phyloP scores from a whole-genome alignment of 2,329 filamentous ascomycete genomes.

The Colletotrichum godetiae region DNA sequence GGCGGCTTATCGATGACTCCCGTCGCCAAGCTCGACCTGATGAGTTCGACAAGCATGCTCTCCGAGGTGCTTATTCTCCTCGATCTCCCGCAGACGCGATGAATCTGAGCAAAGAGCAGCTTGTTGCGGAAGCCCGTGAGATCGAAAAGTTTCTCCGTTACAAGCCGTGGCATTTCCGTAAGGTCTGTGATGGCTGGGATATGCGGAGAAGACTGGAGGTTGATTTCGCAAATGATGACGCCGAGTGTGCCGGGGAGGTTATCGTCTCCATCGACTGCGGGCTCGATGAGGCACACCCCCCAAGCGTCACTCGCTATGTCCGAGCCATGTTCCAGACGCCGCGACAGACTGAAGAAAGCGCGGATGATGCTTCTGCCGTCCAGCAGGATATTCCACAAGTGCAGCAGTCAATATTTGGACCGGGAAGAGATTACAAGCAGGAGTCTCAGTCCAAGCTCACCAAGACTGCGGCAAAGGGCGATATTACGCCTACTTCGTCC shows the following conservation, averaged over 20 bases:
- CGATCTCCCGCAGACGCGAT: slow-evolving; percentile 80
- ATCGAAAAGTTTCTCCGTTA: slow-evolving; percentile 81
- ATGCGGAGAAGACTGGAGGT: slow-evolving; percentile 89
- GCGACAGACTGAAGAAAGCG: not conserved
- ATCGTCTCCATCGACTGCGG: slow-evolving; percentile 82
- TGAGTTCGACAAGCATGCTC: slow-evolving; percentile 74
- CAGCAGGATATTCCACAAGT: not conserved
- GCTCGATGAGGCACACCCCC: slow-evolving; percentile 65
- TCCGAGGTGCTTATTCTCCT: slow-evolving; percentile 83
- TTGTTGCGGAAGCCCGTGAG: slow-evolving; percentile 81
- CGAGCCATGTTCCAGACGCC: slow-evolving; percentile 42
- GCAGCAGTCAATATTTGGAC: slow-evolving; percentile 44
- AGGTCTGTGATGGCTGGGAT: slow-evolving; percentile 86
- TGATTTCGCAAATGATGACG: slow-evolving; percentile 87
- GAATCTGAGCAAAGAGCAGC: slow-evolving; percentile 76
- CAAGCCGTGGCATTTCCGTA: slow-evolving; percentile 82
- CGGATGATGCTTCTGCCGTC: not conserved
- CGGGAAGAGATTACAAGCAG: not conserved
- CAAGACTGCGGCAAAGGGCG: not conserved
- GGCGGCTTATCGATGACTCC: slow-evolving; percentile 84
- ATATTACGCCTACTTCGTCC: slow-evolving; percentile 20
- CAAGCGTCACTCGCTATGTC: slow-evolving; percentile 57
- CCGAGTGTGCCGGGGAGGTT: slow-evolving; percentile 79
- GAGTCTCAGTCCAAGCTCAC: slow-evolving; percentile 4
- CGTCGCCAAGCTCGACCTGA: slow-evolving; percentile 78